phyloP scores from a whole-genome alignment of 768 basidiomycete genomes.

The Collybia sordida region DNA sequence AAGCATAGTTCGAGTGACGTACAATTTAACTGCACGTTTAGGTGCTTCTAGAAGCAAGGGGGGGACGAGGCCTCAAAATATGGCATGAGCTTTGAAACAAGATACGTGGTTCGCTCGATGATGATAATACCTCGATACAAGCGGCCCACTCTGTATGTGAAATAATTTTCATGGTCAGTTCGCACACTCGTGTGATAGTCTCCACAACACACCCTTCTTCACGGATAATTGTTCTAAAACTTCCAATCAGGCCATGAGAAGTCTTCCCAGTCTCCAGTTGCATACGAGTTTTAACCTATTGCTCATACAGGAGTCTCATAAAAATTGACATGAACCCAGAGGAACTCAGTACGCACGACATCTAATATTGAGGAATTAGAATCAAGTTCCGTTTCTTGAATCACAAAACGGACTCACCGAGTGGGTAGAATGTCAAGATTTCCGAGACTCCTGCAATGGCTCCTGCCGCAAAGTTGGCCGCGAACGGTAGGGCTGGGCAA shows the following conservation, averaged over 20 bases:
- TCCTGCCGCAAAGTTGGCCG: conserved; percentile 90
- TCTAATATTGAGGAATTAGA: conserved; percentile 40
- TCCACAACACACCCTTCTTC: conserved; percentile 77
- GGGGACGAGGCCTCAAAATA: conserved; percentile 75
- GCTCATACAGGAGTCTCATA: conserved; percentile 6
- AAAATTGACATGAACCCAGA: conserved; percentile 7
- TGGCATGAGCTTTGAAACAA: not conserved
- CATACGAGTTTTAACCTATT: conserved; percentile 95
- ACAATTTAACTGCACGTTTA: conserved; percentile 97
- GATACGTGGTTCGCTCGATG: not conserved
- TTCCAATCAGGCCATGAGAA: conserved; percentile 76
- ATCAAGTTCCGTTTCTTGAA: not conserved
- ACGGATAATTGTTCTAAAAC: conserved; percentile 77
- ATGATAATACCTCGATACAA: conserved; percentile 85
- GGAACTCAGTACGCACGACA: conserved; percentile 63
- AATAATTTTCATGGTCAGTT: conserved; percentile 14
- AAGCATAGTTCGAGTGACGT: conserved; percentile 20
- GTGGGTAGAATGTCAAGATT: conserved; percentile 84
- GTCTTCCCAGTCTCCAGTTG: conserved; percentile 89
- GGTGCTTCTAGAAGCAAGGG: conserved; percentile 95
- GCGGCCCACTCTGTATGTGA: conserved; percentile 57
- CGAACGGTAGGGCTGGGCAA: conserved; percentile 71
- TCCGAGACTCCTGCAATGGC: conserved; percentile 93
- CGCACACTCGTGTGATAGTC: not conserved
- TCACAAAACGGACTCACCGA: conserved; percentile 53